Evolutionary conservation across 331 rosid genomes (phyloP).

Genomic region (Dryas integrifolia): DNA sequence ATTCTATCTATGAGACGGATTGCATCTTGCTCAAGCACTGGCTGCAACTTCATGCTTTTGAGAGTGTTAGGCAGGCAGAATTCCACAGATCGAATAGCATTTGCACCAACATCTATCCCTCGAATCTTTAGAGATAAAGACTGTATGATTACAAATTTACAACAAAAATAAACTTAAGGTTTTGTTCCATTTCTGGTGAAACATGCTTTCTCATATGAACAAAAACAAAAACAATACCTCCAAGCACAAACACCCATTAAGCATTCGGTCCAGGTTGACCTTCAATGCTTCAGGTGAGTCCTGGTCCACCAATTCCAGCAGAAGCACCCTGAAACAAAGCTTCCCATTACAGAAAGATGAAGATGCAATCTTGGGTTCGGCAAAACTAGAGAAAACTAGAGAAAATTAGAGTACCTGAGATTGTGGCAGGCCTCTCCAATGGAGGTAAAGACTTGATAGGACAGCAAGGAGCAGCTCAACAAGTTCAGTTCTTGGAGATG

Average conservation of each 20-base stretch:
- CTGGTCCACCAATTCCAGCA: constrained; percentile 30
- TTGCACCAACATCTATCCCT: constrained; percentile 23
- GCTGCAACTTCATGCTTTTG: constrained; percentile 32
- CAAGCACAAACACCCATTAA: constrained; percentile 24
- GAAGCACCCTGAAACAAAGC: constrained; percentile 25
- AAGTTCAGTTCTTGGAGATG: constrained; percentile 33
- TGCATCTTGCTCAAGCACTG: constrained; percentile 24
- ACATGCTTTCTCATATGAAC: neutral
- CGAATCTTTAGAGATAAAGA: constrained; percentile 32
- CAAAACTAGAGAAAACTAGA: neutral
- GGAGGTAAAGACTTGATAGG: constrained; percentile 21
- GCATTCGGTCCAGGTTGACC: constrained; percentile 20
- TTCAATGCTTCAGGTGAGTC: constrained; percentile 12
- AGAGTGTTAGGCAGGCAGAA: constrained; percentile 30
- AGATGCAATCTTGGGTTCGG: neutral
- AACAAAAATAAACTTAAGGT: neutral
- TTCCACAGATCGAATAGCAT: neutral
- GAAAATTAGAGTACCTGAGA: constrained; percentile 24
- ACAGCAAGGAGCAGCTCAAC: constrained; percentile 27
- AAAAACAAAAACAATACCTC: constrained; percentile 16
- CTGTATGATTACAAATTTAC: constrained; percentile 13
- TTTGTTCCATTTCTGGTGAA: neutral
- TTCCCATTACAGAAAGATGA: neutral
- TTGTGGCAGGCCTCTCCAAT: constrained; percentile 26
- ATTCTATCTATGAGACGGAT: constrained; percentile 11